phyloP scores from a whole-genome alignment of 2,329 filamentous ascomycete species.

The Neofusicoccum laricinum region DNA sequence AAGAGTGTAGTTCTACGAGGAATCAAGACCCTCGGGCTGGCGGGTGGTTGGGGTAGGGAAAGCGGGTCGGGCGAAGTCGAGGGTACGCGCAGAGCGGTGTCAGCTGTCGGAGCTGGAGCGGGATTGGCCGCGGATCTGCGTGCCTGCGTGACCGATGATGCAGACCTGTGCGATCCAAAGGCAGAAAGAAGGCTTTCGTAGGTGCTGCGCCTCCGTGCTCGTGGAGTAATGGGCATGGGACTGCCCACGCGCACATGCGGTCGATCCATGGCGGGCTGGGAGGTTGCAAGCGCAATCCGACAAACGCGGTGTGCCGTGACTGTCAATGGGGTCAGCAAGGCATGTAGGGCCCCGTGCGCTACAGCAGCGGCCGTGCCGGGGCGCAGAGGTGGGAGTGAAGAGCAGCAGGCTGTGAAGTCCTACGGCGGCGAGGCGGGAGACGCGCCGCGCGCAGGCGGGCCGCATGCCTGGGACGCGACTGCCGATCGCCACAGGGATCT shows the following conservation, averaged over 20 bases:
- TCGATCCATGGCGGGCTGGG: constrained; percentile 22
- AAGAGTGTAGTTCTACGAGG: too few species aligned
- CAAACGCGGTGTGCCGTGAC: background rate
- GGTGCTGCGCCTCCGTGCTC: background rate
- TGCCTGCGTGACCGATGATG: constrained; percentile 31
- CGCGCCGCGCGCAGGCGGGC: background rate
- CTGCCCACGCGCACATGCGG: background rate
- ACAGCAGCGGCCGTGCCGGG: background rate
- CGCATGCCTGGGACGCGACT: background rate
- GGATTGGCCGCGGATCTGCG: background rate
- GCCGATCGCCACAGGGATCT: background rate
- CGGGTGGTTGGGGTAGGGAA: background rate
- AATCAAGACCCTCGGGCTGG: background rate
- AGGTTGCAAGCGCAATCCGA: background rate
- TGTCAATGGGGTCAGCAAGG: background rate
- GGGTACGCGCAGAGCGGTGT: background rate
- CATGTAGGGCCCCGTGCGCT: background rate
- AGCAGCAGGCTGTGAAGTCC: background rate
- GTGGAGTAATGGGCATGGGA: background rate
- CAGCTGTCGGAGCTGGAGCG: background rate
- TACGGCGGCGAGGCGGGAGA: background rate
- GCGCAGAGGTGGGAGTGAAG: background rate
- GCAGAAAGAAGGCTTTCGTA: background rate
- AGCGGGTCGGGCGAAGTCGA: background rate
- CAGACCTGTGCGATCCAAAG: constrained; percentile 27